Percentiles rank a stretch among this genome's conserved stretches.
Evolutionary conservation across 306 rosid species (phyloP).

Genomic region (Quercus rubra): DNA sequence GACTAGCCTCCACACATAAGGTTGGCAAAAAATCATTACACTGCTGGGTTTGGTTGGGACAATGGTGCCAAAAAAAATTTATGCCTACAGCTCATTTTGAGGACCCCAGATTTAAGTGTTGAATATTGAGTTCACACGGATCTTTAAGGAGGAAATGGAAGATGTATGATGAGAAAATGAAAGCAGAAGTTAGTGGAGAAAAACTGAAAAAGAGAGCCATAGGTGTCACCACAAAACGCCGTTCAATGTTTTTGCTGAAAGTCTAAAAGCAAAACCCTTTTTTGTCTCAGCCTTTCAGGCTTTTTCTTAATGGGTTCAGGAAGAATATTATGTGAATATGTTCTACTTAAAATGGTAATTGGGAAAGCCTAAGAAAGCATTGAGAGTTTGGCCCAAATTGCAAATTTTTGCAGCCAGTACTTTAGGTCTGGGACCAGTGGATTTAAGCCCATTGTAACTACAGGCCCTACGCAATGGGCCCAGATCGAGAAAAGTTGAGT

Average conservation of each 20-base stretch:
- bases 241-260: not conserved
- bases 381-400: too few species aligned
- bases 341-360: too few species aligned
- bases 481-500: too few species aligned
- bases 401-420: too few species aligned
- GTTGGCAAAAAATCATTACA: constrained; percentile 39
- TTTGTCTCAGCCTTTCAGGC: not conserved
- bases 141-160: not conserved
- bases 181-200: not conserved
- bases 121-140: not conserved
- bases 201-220: not conserved
- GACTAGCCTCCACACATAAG: constrained; percentile 34
- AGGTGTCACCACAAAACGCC: constrained; percentile 7
- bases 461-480: too few species aligned
- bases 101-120: constrained; percentile 7
- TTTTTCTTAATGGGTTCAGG: not conserved
- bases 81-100: not conserved
- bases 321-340: too few species aligned
- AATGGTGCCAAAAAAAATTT: not conserved
- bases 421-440: too few species aligned
- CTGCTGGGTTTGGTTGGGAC: constrained; percentile 9
- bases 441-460: too few species aligned
- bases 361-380: too few species aligned
- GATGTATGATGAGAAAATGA: not conserved
- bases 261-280: not conserved